Evolutionary conservation across 139 green algal species (phyloP).

Genomic region (Ettlia oleoabundans): DNA sequence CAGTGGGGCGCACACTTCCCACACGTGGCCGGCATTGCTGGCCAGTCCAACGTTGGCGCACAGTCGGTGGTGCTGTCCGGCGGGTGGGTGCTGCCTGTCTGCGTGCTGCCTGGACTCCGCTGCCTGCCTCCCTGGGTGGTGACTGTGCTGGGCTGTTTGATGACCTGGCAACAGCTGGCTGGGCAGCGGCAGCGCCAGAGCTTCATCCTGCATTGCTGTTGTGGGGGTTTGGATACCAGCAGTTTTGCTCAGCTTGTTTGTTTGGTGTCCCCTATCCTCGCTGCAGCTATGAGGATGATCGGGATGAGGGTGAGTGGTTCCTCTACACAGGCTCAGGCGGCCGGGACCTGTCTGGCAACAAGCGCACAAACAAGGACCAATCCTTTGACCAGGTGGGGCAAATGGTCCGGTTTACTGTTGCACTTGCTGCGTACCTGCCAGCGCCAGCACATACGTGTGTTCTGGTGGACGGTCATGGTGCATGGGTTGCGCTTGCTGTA

Average conservation of each 20-base stretch:
- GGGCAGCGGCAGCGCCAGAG: too few relatives aligned
- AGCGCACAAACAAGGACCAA: constrained; percentile 92
- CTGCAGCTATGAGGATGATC: constrained; percentile 90
- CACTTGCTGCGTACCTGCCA: background rate
- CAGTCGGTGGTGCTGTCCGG: constrained; percentile 83
- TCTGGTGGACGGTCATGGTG: too few relatives aligned
- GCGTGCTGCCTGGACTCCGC: background rate
- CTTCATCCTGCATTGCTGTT: too few relatives aligned
- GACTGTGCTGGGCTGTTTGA: too few relatives aligned
- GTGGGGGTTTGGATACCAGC: too few relatives aligned
- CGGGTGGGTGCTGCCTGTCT: constrained; percentile 34
- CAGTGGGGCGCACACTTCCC: constrained; percentile 96
- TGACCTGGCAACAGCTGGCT: too few relatives aligned
- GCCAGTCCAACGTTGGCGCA: constrained; percentile 79
- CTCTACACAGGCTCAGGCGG: constrained; percentile 93
- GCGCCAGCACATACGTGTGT: too few relatives aligned
- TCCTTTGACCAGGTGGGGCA: constrained; percentile 77
- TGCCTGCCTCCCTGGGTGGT: too few relatives aligned
- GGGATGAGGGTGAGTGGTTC: constrained; percentile 95
- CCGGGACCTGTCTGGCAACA: constrained; percentile 96
- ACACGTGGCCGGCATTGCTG: constrained; percentile 96
- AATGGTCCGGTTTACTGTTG: background rate
- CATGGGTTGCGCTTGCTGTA: too few relatives aligned
- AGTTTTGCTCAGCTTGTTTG: too few relatives aligned
- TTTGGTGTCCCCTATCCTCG: too few relatives aligned